A percentile compares a stretch with the other conserved stretches of the same genome.
phyloP scores from a whole-genome alignment of 1,284 basidiomycete species.

The Pseudozyma pruni region DNA sequence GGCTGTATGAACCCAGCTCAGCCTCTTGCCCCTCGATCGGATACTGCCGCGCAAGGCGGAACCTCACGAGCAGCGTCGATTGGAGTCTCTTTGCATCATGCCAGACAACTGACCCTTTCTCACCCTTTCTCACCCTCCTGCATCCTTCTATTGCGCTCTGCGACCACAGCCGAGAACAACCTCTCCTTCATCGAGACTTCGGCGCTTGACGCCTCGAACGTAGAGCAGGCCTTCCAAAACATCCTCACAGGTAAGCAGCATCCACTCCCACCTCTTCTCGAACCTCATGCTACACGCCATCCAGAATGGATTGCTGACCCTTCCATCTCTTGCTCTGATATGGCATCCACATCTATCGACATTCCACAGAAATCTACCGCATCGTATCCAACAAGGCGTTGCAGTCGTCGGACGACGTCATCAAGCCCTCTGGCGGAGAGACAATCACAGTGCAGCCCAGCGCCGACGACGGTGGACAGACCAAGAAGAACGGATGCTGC shows the following conservation, averaged over 20 bases:
- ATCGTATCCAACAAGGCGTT: conserved; percentile 68
- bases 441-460: conserved; percentile 68
- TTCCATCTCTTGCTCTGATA: neutral
- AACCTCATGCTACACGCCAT: neutral
- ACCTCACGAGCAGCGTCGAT: too few species aligned
- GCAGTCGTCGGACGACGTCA: conserved; percentile 67
- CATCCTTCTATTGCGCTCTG: too few species aligned
- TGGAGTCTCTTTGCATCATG: neutral
- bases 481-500: conserved; percentile 68
- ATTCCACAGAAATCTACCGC: conserved; percentile 64
- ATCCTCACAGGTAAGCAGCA: conserved; percentile 83
- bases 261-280: neutral
- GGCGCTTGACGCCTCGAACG: conserved; percentile 98
- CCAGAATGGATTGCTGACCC: conserved; percentile 9
- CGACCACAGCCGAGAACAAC: conserved; percentile 76
- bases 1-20: too few species aligned
- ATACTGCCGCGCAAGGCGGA: too few species aligned
- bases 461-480: conserved; percentile 64
- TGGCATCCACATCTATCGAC: neutral
- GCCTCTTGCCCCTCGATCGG: too few species aligned
- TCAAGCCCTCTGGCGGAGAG: conserved; percentile 67
- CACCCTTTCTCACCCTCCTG: too few species aligned
- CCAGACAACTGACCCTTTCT: neutral
- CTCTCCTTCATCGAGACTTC: conserved; percentile 95
- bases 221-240: conserved; percentile 91